Evolutionary conservation across 257 asterid species (phyloP), one percentile per base, ranked within the genome.

Genomic region (Asclepias syriaca): DNA sequence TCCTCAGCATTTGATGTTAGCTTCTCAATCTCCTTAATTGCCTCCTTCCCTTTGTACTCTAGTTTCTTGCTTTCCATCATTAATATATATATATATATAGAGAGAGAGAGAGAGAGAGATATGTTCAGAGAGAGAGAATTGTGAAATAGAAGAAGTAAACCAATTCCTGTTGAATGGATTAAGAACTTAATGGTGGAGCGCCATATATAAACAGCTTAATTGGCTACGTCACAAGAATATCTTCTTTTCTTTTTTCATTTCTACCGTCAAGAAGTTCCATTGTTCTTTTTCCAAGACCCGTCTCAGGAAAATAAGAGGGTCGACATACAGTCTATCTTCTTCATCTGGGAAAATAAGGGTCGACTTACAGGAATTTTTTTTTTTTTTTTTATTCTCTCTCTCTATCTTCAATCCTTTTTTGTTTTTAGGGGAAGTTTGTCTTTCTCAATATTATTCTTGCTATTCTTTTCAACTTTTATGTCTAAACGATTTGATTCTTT

Each of bases 31-130:
- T 86, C 94, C 76, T 79, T 81, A 78, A 89, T 21, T 67, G 92
- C 94, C 43, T 81, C 84, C 74, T 39, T 81, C 5, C 96, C 96
- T 77, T 84, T 86, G 88, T 87, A 89, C 82, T 89, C 94, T 73
- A 89, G 76, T 82, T 85, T 89, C 83, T 89, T 83, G 49, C 96
- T 87, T 46, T 86, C 89, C 96, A 89, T 87, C 3, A 6, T 50
- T 51, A 1, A 43, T 6, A 43, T 9, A 43, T 1, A 6, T 34
- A 34, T 34, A 34, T 34, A 32, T 32, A 32, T 40, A 40, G 27
- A 24, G 0, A 24, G 27, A 24, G 0, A 24, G 27, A 24, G 27
- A 24, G 27, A 24, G 27, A 24, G 27, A 24, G 27, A 24, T 24
- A 24, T 24, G 27, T 24, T 24, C 27, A 24, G 27, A 24, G 6